Evolutionary conservation across 139 green algal genomes (phyloP), one percentile per base, ranked within the genome.

Genomic region (Picochlorum costavermella): DNA sequence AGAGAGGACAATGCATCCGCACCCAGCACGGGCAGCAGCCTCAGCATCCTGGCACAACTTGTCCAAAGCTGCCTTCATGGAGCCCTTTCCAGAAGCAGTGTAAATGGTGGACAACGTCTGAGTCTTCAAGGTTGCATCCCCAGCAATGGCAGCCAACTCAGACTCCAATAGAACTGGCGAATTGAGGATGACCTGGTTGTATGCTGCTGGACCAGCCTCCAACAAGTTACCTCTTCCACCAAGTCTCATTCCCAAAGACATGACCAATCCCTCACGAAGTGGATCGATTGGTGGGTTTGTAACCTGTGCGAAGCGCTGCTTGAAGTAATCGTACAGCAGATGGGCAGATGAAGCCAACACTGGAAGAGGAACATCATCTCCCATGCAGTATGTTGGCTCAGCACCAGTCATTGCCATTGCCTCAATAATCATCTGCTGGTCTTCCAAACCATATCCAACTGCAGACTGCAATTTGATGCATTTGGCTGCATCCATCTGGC

Each of bases 251-350:
- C 94, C 89, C 73, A 99, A 82, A 26, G 59, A 84, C 94, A 99
- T 98, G 12, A 99, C 94, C 60, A 99, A 80, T 17, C 94, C 94
- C 84, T 99, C 94, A 45, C 94, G 83, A 61, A 99, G 85, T 3
- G 94, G 92, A 79, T 99, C 94, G 59, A 99, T 99, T 45, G 94
- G 84, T n/a, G 94, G 94, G 84, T 99, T 99, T 72, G 94, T 99
- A 23, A 99, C 94, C 81, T 90, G 84, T 2, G 94, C 94, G 71
- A 99, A 99, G 40, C 94, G 81, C 88, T 99, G 94, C 86, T 98
- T 98, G 94, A 99, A 98, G 90, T 99, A 99, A 83, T 97, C 83
- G 77, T 83, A 92, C 28, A 99, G 81, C 66, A 94, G 71, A 75
- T 98, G 94, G 14, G 88, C 79, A 67, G 83, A 87, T 61, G 79